These are phyloP conservation scores for Debaryomyces subglobosus DNA, from an alignment of 1,139 yeast species.

Conservation along the genomic window DNA sequence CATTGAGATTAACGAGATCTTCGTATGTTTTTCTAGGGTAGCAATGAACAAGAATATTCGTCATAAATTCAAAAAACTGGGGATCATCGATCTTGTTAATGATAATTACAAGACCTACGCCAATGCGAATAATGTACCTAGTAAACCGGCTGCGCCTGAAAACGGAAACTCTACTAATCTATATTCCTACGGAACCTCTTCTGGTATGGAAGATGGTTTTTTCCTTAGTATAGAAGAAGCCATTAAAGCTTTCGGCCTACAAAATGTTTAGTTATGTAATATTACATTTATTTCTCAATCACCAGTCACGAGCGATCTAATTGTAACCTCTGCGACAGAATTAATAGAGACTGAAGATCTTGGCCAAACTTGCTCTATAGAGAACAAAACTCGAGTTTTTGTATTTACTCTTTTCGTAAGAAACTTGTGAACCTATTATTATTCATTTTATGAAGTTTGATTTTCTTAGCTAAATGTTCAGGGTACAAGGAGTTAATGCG, in stretches of 20 bases:
- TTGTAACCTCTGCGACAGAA: neutral
- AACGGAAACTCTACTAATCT: slow-evolving; percentile 2
- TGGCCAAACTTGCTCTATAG: neutral
- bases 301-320: neutral
- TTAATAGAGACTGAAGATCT: neutral
- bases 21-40: slow-evolving; percentile 31
- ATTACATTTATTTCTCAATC: neutral
- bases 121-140: neutral
- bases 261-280: slow-evolving; percentile 1
- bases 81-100: slow-evolving; percentile 29
- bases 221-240: slow-evolving; percentile 38
- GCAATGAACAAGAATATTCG: slow-evolving; percentile 25
- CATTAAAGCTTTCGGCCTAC: slow-evolving; percentile 19
- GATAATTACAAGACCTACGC: slow-evolving; percentile 17
- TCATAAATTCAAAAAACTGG: slow-evolving; percentile 24
- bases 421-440: neutral
- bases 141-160: neutral
- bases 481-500: neutral
- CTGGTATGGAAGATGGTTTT: slow-evolving; percentile 35
- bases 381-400: neutral
- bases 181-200: slow-evolving; percentile 14
- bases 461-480: neutral
- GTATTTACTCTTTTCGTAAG: neutral
- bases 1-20: slow-evolving; percentile 21
- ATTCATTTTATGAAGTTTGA: neutral